Evolutionary conservation across 352 stramenopile species (phyloP).

Genomic region (Hyaloperonospora arabidopsidis): DNA sequence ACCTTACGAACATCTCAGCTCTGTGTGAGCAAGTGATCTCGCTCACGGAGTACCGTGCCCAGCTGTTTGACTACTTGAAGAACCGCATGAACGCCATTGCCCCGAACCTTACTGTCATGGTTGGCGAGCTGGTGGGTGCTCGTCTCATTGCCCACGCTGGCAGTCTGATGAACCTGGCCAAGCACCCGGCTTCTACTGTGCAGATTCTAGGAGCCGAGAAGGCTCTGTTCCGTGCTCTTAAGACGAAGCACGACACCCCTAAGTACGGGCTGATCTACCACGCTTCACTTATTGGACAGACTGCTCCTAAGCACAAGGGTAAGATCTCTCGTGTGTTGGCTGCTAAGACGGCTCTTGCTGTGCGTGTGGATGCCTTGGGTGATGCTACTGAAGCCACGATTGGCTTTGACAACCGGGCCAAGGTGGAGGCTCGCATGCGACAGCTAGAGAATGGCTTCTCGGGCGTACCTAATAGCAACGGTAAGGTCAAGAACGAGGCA

Average conservation of each 20-base stretch:
- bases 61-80: slow-evolving; percentile 99
- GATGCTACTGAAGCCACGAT: slow-evolving; percentile 94
- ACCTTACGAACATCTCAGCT: slow-evolving; percentile 95
- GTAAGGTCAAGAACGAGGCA: slow-evolving; percentile 84
- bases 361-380: slow-evolving; percentile 97
- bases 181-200: slow-evolving; percentile 98
- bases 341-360: slow-evolving; percentile 97
- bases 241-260: slow-evolving; percentile 99
- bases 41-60: slow-evolving; percentile 85
- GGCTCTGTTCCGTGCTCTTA: slow-evolving; percentile 99
- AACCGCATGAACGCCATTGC: slow-evolving; percentile 99
- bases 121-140: slow-evolving; percentile 98
- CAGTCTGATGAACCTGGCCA: slow-evolving; percentile 98
- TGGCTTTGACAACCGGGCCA: slow-evolving; percentile 94
- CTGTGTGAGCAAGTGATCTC: slow-evolving; percentile 90
- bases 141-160: slow-evolving; percentile 99
- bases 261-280: slow-evolving; percentile 99
- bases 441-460: slow-evolving; percentile 94
- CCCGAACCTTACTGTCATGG: slow-evolving; percentile 99
- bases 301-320: slow-evolving; percentile 99
- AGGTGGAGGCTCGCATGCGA: slow-evolving; percentile 96
- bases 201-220: slow-evolving; percentile 99
- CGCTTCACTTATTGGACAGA: slow-evolving; percentile 98
- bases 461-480: slow-evolving; percentile 75
- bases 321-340: slow-evolving; percentile 98